Evolutionary conservation across 345 rosid genomes (phyloP), one percentile per base, ranked within the genome.

Genomic region (Cardamine resedifolia): DNA sequence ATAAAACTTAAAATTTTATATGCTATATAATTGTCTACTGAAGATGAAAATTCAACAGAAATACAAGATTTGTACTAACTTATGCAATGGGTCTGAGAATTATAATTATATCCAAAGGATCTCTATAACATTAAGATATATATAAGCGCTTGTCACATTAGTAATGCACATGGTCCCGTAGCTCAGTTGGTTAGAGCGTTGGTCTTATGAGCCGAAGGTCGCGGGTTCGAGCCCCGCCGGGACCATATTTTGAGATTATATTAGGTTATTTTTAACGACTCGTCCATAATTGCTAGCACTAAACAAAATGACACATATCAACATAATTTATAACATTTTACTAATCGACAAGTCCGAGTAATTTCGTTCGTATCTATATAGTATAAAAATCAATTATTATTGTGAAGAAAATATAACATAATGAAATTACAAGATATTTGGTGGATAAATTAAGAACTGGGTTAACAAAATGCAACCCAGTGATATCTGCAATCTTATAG

Each of bases 151-250:
- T 8, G 1, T n/a, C 1, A 10, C 1, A 6, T 0, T 0, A 0
- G 0, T 0, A 0, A 2, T 0, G 4, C 5, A 6, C 0, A 7
- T 1, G 92, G 88, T 93, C 96, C 92, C 91, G 96, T 90, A 90
- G 98, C 96, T 93, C 97, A 90, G 98, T 89, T 89, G 98, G 96
- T 89, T 91, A 90, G 97, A 90, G 97, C 96, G 94, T 91, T 91
- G 98, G 92, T 90, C 95, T 88, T 88, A 86, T 90, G 95, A 90
- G 96, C 92, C 95, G 91, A 90, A 88, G 82, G 96, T 88, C 88
- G 90, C 91, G 90, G 86, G 88, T 88, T 88, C 88, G 96, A 88
- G 82, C 88, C 91, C 88, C 90, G 94, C 93, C 86, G 88, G 90
- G 86, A 90, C 85, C 93, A 85, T 3, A 6, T 12, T 30, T 27